Evolutionary conservation across 2,329 filamentous ascomycete species (phyloP), one percentile per base, ranked within the genome.

Genomic region (Claviceps fusiformis): DNA sequence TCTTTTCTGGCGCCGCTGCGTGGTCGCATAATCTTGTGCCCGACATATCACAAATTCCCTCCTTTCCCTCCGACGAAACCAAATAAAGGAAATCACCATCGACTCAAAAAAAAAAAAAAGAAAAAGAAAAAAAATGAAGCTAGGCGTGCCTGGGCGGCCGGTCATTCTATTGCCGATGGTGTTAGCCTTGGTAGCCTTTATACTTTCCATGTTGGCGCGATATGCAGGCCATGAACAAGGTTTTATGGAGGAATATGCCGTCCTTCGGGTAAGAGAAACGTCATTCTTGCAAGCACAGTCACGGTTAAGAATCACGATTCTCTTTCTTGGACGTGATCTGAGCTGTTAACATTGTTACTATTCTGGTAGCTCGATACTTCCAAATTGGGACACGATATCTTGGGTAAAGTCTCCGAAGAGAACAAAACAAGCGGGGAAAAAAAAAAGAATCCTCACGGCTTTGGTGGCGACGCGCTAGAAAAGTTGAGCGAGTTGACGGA

Each of bases 231-330:
- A 67, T 46, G 62, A 72, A 46, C 59, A 68, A 55, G 71, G 71
- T 1, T 72, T 73, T 54, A 69, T 74, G 67, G 72, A 74, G 56
- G 70, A 73, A 44, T 73, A 72, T 59, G 70, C 68, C 53, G 61
- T 74, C 48, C 62, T 70, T 44, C 64, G 71, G 57, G 71, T 73
- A 60, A 56, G 69, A 6, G n/a, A 50, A 33, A 15, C 19, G 17
- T 43, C 13, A 35, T 33, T 3, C n/a, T 35, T 6, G n/a, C 19
- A n/a, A 24, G 44, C 44, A 45, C 10, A 27, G 44, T 27, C 44
- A 45, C 10, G n/a, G n/a, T n/a, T n/a, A n/a, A n/a, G 44, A 45
- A 17, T 44, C 43, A 44, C 41, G n/a, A 2, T 33, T n/a, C n/a
- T n/a, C n/a, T 49, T 5, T 8, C 19, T 45, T 45, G 19, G 9